Base-by-base conservation (phyloP, 371 early-diverging fungal species). In the Rhizopus stolonifer region DNA sequence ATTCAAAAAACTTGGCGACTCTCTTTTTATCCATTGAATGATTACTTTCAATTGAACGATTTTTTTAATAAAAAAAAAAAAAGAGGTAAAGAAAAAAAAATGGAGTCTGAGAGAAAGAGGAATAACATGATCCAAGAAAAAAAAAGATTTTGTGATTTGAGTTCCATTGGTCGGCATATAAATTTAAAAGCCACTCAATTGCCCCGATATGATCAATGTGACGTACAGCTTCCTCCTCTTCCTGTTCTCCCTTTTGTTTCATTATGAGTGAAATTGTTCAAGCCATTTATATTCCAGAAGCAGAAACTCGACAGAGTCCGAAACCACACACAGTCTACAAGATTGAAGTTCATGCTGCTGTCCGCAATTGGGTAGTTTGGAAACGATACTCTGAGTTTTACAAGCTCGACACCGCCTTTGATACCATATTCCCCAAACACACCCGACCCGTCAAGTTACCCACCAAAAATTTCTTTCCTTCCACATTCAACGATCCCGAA, bases 321-420 rank as follows among this genome's bases (percentile, higher is more conserved):
- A 87, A 86, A 70, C 79, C 83, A 4, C 91, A 90, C 65, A 81
- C 83, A 1, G 87, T 72, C 24, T 92, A 88, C 47, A 80, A 77
- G 34, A 69, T 92, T 17, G 82, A 88, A 54, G 84, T 92, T 7
- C 84, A 87, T 56, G 90, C 88, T 1, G 88, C 92, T 2, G 90
- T 92, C 19, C 85, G 92, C 17, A 82, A 89, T 10, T 95, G 95
- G 95, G 80, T 77, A 1, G 86, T 94, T 18, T 91, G 90, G 89
- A 87, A 86, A 54, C 86, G 95, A 3, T 95, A 92, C 69, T 87
- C 85, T 43, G 93, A 93, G 52, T 95, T 95, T 59, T 77, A 78
- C 31, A 70, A 79, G 24, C 82, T 95, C 1, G 70, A 88, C 52
- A 32, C 36, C 2, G 75, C 74, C 15, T 73, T 84, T 17, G 31